A percentile compares a stretch with the other conserved stretches of the same genome.
These are phyloP conservation scores for Elaeis guineensis DNA, from an alignment of 176 grass and related monocot genomes.

Conservation along the genomic window DNA sequence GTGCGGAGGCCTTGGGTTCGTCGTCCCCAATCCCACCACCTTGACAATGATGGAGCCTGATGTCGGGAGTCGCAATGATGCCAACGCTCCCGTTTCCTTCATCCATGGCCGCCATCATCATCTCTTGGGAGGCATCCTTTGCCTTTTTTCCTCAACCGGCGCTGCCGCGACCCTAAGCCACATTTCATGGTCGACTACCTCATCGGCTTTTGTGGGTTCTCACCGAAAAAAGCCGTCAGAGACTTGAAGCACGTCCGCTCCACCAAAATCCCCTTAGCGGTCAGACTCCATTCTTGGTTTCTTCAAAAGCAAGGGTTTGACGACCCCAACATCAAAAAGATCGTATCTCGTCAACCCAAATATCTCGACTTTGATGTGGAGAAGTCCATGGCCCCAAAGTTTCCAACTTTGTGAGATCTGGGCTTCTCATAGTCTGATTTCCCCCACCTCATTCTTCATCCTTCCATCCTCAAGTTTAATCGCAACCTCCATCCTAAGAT, in stretches of 20 bases:
- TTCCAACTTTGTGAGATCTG: background rate
- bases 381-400: background rate
- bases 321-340: background rate
- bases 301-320: background rate
- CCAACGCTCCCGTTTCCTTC: too few species aligned
- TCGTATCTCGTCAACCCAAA: background rate
- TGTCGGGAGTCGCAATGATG: too few species aligned
- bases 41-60: too few species aligned
- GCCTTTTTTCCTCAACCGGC: too few species aligned
- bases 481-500: background rate
- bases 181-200: conserved; percentile 44
- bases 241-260: conserved; percentile 22
- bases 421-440: background rate
- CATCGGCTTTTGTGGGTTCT: conserved; percentile 30
- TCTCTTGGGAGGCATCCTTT: too few species aligned
- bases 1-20: too few species aligned
- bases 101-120: too few species aligned
- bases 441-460: background rate
- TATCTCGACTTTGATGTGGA: background rate
- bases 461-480: background rate
- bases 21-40: too few species aligned
- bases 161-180: too few species aligned
- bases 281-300: conserved; percentile 24
- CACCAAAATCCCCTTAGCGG: conserved; percentile 4
- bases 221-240: conserved; percentile 18